These are phyloP conservation scores for Colletotrichum orbiculare DNA, from an alignment of 2,329 filamentous ascomycete species.

Conservation along the genomic window DNA sequence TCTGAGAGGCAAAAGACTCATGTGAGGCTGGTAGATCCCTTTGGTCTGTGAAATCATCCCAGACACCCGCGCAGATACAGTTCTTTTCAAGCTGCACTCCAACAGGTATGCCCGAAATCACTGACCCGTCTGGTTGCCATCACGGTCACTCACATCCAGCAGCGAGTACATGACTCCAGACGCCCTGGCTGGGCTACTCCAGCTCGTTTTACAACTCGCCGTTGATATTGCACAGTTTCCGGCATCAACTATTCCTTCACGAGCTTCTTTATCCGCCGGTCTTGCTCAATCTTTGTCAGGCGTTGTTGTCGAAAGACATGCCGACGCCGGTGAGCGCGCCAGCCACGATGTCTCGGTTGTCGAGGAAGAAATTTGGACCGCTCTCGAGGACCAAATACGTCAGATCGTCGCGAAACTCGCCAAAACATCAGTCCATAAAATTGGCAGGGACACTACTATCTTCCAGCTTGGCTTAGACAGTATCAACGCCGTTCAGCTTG, in stretches of 20 bases:
- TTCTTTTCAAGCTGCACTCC: conserved; percentile 73
- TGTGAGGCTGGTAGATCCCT: conserved; percentile 60
- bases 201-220: conserved; percentile 1
- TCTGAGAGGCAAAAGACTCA: conserved; percentile 28
- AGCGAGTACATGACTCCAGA: conserved; percentile 11
- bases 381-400: conserved; percentile 36
- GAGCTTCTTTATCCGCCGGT: conserved; percentile 39
- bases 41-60: conserved; percentile 81
- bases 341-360: neutral
- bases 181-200: neutral
- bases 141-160: neutral
- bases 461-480: conserved; percentile 93
- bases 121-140: conserved; percentile 7
- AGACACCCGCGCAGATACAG: conserved; percentile 57
- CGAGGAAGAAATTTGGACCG: conserved; percentile 30
- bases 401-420: conserved; percentile 25
- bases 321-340: neutral
- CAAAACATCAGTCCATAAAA: conserved; percentile 40
- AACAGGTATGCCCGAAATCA: conserved; percentile 52
- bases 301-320: conserved; percentile 29
- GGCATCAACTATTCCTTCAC: conserved; percentile 35
- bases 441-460: conserved; percentile 75
- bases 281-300: conserved; percentile 37
- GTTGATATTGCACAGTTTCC: conserved; percentile 30
- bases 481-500: conserved; percentile 85